Evolutionary conservation across 2,329 filamentous ascomycete species (phyloP).

Genomic region (Trichoderma koningii): DNA sequence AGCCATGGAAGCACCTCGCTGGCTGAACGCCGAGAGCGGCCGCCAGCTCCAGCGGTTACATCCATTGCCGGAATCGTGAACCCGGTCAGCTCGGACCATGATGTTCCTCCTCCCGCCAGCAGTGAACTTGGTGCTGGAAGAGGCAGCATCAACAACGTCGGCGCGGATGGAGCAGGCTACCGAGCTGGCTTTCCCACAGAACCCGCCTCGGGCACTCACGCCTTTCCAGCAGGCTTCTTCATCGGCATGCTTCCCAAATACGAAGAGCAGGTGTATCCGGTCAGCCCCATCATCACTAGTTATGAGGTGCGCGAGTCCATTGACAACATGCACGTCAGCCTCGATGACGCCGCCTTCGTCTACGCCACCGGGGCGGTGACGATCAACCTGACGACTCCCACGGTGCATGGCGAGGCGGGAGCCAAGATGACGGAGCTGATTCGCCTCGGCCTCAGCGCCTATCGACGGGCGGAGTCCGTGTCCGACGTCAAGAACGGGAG

Average conservation of each 20-base stretch:
- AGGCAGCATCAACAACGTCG: neutral
- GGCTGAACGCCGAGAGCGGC: conserved; percentile 15
- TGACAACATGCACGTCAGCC: conserved; percentile 37
- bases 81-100: conserved; percentile 28
- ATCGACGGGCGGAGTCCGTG: conserved; percentile 34
- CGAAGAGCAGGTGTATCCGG: conserved; percentile 42
- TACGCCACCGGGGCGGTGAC: conserved; percentile 43
- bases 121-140: neutral
- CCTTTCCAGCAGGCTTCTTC: conserved; percentile 40
- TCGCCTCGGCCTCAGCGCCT: conserved; percentile 32
- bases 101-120: neutral
- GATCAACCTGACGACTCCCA: conserved; percentile 41
- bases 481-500: conserved; percentile 40
- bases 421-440: conserved; percentile 38
- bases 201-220: neutral
- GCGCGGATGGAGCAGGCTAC: neutral
- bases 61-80: conserved; percentile 36
- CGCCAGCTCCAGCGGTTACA: conserved; percentile 30
- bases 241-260: conserved; percentile 39
- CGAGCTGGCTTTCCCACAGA: neutral
- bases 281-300: conserved; percentile 41
- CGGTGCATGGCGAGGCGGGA: conserved; percentile 36
- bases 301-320: conserved; percentile 40
- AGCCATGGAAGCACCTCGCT: neutral
- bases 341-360: conserved; percentile 42